phyloP scores from a whole-genome alignment of 2,329 filamentous ascomycete genomes.

The Verticillium longisporum region DNA sequence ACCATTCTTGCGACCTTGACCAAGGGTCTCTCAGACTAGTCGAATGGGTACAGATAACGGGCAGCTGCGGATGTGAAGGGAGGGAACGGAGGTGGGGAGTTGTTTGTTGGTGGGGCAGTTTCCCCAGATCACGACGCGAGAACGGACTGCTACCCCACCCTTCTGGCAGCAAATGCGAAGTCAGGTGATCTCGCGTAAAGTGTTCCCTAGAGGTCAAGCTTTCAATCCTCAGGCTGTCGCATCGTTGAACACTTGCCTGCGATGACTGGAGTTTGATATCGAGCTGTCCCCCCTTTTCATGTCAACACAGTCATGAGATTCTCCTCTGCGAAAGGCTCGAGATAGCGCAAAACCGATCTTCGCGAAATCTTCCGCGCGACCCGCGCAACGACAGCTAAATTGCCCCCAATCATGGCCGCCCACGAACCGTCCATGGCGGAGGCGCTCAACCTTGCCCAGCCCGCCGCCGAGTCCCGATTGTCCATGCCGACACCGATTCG shows the following conservation, averaged over 20 bases:
- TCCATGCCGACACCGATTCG: constrained; percentile 60
- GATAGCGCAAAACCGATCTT: not conserved
- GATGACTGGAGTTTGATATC: too few species aligned
- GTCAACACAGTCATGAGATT: not conserved
- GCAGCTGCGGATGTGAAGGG: not conserved
- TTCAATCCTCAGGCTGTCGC: not conserved
- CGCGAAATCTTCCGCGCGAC: not conserved
- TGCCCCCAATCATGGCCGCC: constrained; percentile 4
- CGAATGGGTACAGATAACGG: not conserved
- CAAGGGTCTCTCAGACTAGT: not conserved
- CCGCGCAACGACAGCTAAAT: not conserved
- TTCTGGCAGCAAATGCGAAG: constrained; percentile 11
- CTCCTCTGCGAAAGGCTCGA: not conserved
- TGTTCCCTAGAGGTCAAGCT: not conserved
- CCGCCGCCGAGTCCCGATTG: constrained; percentile 34
- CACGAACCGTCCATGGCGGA: constrained; percentile 4
- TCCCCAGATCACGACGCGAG: not conserved
- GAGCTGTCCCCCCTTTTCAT: not conserved
- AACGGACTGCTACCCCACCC: not conserved
- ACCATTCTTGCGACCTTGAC: not conserved
- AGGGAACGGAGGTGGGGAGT: not conserved
- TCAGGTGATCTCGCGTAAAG: constrained; percentile 21
- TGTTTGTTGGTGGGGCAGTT: constrained; percentile 3
- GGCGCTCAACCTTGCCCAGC: constrained; percentile 21
- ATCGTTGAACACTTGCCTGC: not conserved